Percentiles rank a stretch among this genome's conserved stretches.
Evolutionary conservation across 805 yeast genomes (phyloP).

Genomic region (Starmerella potacharoeniae): DNA sequence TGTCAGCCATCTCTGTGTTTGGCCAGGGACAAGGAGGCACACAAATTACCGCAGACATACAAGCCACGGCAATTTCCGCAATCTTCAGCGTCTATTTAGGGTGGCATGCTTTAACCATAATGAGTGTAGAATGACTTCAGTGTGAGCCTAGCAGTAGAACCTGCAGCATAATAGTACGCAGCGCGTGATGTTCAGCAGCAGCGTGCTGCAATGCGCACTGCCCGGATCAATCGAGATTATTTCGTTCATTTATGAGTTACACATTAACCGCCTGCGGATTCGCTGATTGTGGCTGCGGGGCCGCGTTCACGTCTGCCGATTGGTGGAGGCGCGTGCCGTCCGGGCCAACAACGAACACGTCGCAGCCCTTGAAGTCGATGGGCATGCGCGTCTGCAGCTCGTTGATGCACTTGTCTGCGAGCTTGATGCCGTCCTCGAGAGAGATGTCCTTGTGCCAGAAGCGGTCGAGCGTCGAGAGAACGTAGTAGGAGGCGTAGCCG

Average conservation of each 20-base stretch:
- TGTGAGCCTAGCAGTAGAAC: no score
- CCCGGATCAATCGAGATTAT: no score
- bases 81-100: no score
- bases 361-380: constrained; percentile 83
- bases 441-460: constrained; percentile 73
- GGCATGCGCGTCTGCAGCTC: constrained; percentile 83
- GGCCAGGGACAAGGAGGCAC: no score
- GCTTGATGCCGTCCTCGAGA: constrained; percentile 63
- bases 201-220: no score
- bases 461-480: constrained; percentile 79
- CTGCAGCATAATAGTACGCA: no score
- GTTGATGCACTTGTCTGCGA: constrained; percentile 58
- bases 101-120: no score
- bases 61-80: no score
- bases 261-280: not conserved
- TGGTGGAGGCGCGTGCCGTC: constrained; percentile 37
- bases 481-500: constrained; percentile 96
- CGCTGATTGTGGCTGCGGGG: not conserved
- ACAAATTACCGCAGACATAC: no score
- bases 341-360: constrained; percentile 53
- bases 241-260: not conserved
- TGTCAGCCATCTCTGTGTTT: not conserved
- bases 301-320: not conserved
- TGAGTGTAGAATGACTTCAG: no score
- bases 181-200: no score